Conservation (phyloP, 805 yeast genomes). For the Starmerella tilneyi region DNA sequence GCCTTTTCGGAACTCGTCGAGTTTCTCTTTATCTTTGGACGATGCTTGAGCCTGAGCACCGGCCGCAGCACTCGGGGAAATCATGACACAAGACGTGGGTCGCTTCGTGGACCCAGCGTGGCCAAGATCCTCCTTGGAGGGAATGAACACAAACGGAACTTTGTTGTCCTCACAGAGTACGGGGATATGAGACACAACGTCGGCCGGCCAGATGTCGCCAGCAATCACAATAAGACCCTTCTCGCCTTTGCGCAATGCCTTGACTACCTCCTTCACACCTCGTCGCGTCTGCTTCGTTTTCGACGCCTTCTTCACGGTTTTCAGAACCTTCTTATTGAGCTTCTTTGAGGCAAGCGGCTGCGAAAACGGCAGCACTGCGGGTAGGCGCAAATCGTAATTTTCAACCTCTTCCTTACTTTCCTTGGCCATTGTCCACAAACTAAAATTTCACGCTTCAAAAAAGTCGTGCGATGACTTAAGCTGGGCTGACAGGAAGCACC, state of each 20-base stretch:
- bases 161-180: constrained; percentile 89
- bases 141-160: constrained; percentile 87
- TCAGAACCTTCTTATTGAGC: constrained; percentile 85
- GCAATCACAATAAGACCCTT: constrained; percentile 94
- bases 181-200: constrained; percentile 93
- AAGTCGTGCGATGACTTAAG: constrained; percentile 6
- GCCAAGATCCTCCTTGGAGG: constrained; percentile 96
- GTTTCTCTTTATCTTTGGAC: constrained; percentile 49
- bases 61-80: constrained; percentile 50
- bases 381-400: constrained; percentile 84
- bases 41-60: constrained; percentile 68
- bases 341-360: constrained; percentile 92
- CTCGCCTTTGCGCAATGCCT: constrained; percentile 94
- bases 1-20: constrained; percentile 81
- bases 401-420: constrained; percentile 30
- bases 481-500: neutral
- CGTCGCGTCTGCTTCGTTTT: constrained; percentile 97
- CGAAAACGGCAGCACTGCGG: constrained; percentile 87
- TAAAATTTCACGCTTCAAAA: constrained; percentile 4
- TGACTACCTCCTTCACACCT: constrained; percentile 98
- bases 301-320: constrained; percentile 94
- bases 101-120: constrained; percentile 98
- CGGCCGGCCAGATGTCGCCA: constrained; percentile 96
- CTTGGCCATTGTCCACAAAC: constrained; percentile 16
- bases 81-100: constrained; percentile 96